A percentile compares a stretch with the other conserved stretches of the same genome.
Conservation (phyloP, 129 eudicot species). For the Ambrosia artemisiifolia region DNA sequence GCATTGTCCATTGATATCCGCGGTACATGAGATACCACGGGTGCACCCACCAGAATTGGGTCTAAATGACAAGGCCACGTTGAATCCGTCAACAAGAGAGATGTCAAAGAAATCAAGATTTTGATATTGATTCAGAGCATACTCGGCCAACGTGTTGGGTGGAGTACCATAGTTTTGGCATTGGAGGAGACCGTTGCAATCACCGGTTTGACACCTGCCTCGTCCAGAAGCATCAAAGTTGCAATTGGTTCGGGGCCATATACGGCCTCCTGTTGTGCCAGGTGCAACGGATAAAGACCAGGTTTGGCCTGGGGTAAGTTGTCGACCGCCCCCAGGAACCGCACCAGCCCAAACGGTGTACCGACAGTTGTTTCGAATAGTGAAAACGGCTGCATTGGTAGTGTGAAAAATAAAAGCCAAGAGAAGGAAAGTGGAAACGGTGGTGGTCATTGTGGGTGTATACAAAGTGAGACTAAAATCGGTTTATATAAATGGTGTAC, state of each 20-base stretch:
- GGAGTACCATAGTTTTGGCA: constrained; percentile 36
- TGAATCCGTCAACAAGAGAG: constrained; percentile 54
- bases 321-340: constrained; percentile 48
- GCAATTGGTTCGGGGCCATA: constrained; percentile 37
- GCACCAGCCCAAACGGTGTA: constrained; percentile 76
- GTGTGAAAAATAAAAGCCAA: constrained; percentile 7
- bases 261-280: constrained; percentile 27
- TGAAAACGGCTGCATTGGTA: constrained; percentile 25
- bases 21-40: constrained; percentile 31
- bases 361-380: constrained; percentile 51
- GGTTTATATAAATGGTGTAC: constrained; percentile 10
- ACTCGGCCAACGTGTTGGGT: constrained; percentile 47
- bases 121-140: constrained; percentile 31
- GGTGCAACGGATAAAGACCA: constrained; percentile 33
- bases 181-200: constrained; percentile 34
- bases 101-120: constrained; percentile 45
- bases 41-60: constrained; percentile 27
- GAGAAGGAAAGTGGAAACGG: constrained; percentile 25
- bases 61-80: constrained; percentile 38
- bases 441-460: constrained; percentile 15
- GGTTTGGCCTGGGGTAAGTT: constrained; percentile 33
- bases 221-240: constrained; percentile 25
- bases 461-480: not conserved
- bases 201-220: constrained; percentile 40
- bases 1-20: constrained; percentile 43